These are phyloP conservation scores for Candida corydali DNA, from an alignment of 805 yeast genomes.

Conservation along the genomic window DNA sequence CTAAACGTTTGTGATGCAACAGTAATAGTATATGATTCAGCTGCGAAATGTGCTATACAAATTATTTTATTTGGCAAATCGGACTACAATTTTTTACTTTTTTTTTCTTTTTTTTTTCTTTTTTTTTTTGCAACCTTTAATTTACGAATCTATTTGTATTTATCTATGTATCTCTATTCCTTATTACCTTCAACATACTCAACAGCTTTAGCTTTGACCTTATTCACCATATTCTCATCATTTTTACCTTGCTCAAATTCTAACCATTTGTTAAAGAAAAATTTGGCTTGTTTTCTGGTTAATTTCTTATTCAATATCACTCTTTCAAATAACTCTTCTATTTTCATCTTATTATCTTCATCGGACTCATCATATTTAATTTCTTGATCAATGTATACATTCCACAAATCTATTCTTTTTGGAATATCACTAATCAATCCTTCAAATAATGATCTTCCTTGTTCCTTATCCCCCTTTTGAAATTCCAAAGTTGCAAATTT, in stretches of 20 bases:
- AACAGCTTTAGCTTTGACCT: slow-evolving; percentile 87
- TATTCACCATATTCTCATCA: slow-evolving; percentile 68
- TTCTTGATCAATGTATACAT: slow-evolving; percentile 91
- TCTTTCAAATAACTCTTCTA: slow-evolving; percentile 80
- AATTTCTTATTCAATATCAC: slow-evolving; percentile 57
- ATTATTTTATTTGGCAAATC: too few relatives aligned
- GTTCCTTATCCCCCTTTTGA: slow-evolving; percentile 83
- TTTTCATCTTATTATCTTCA: slow-evolving; percentile 45
- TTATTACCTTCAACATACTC: slow-evolving; percentile 52
- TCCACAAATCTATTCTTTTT: slow-evolving; percentile 91
- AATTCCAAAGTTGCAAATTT: slow-evolving; percentile 90
- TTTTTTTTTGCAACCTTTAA: too few relatives aligned
- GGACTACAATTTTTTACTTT: background rate
- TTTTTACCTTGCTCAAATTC: slow-evolving; percentile 65
- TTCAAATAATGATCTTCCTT: slow-evolving; percentile 91
- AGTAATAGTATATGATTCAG: too few relatives aligned
- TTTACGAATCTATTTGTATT: too few relatives aligned
- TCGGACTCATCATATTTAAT: slow-evolving; percentile 54
- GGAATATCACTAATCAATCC: slow-evolving; percentile 88
- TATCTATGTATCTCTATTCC: slow-evolving; percentile 1
- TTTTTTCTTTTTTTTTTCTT: background rate
- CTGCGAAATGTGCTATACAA: too few relatives aligned
- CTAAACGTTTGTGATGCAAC: too few relatives aligned
- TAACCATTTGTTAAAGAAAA: slow-evolving; percentile 92
- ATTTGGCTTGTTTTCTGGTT: slow-evolving; percentile 85